Base-by-base conservation (phyloP, 768 basidiomycete species). In the Lactarius deliciosus region DNA sequence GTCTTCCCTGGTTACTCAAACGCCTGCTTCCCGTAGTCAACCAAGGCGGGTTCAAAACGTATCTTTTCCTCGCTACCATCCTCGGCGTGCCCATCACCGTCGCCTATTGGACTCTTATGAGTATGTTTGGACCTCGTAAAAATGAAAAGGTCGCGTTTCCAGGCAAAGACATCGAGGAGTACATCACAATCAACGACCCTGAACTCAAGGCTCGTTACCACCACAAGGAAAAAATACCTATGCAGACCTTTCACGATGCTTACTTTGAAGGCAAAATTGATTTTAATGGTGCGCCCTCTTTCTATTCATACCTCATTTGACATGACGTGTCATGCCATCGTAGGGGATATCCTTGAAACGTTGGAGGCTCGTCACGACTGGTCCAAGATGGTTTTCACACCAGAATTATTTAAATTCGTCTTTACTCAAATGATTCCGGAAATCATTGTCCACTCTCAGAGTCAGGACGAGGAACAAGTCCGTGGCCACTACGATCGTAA, bases 241-340 rank as follows among this genome's bases (percentile, higher is more conserved):
- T 97, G 89, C 96, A 99, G 79, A 79, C 91, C 71, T 96, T 97
- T 83, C 90, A 98, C 75, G 97, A 99, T 81, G 92, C 94, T 69
- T 98, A 90, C 80, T 98, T 99, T 76, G 94, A 96, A 59, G 89
- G 89, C 58, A 98, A 98, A 79, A 86, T 96, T 68, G 96, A 98
- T 64, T 91, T 99, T 76, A 99, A 98, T 60, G 95, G 96, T 91
- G 54, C 47, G 50, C 83, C 76, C 13, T 69, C 20, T 61, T 28
- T 58, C 54, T 25, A 18, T 56, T 55, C 38, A 28, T 61, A 61
- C 41, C 64, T 64, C 68, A 30, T 64, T n/a, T 53, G 22, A 69
- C 70, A 28, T 59, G 20, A 54, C 47, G 61, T 63, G 32, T 66
- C 43, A 5, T 45, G 10, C 18, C 55, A 25, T 64, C 65, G 16